Evolutionary conservation across 352 stramenopile species (phyloP).

Genomic region (Pelagophyceae sp.): DNA sequence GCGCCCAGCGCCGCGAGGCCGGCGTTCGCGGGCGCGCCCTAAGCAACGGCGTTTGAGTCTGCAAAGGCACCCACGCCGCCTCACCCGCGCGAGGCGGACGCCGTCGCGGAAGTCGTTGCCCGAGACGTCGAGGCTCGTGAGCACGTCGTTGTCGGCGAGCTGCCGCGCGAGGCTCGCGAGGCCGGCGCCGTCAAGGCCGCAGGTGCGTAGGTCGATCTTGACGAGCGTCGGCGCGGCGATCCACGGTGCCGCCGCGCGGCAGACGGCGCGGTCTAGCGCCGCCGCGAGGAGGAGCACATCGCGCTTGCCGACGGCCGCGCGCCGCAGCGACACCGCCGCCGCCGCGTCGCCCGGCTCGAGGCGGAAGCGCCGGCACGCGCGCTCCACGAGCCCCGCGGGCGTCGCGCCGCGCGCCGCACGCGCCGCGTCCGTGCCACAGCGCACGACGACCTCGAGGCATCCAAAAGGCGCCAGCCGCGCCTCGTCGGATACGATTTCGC

Average conservation of each 20-base stretch:
- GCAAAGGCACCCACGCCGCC: too few species aligned
- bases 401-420: neutral
- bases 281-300: neutral
- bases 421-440: neutral
- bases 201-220: conserved; percentile 11
- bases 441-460: neutral
- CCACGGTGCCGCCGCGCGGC: neutral
- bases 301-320: neutral
- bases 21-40: neutral
- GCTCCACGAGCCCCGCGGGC: neutral
- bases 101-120: conserved; percentile 6
- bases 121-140: neutral
- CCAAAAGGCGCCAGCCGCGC: neutral
- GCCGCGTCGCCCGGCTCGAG: neutral
- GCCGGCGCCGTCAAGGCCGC: neutral
- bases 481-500: neutral
- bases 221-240: neutral
- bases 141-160: neutral
- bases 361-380: conserved; percentile 2
- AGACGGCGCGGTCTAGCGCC: neutral
- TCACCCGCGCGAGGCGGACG: neutral
- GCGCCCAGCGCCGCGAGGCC: neutral
- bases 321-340: neutral
- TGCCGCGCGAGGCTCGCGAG: neutral
- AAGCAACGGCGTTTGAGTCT: neutral